phyloP scores from a whole-genome alignment of 208 protist genomes.

The Porcisia hertigi region DNA sequence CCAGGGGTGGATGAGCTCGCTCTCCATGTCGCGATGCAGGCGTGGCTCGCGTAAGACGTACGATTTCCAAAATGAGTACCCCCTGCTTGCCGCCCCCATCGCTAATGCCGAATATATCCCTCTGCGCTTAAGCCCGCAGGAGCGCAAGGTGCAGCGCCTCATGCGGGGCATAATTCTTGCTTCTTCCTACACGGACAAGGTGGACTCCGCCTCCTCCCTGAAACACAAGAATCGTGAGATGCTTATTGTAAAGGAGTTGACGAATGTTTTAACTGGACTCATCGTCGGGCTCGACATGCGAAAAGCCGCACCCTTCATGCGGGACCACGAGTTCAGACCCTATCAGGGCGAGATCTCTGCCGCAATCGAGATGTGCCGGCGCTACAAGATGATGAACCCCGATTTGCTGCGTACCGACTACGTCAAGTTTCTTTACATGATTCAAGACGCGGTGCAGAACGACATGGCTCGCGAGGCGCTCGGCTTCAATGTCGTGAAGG shows the following conservation, averaged over 20 bases:
- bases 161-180: constrained; percentile 86
- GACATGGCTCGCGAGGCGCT: constrained; percentile 68
- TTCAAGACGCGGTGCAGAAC: constrained; percentile 88
- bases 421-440: constrained; percentile 93
- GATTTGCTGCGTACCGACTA: constrained; percentile 93
- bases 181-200: constrained; percentile 92
- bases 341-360: constrained; percentile 68
- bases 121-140: constrained; percentile 73
- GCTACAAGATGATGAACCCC: constrained; percentile 96
- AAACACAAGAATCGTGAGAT: constrained; percentile 64
- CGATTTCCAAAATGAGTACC: constrained; percentile 65
- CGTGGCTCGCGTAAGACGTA: constrained; percentile 25
- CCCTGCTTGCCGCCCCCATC: constrained; percentile 75
- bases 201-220: constrained; percentile 66
- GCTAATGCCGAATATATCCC: constrained; percentile 84
- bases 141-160: constrained; percentile 90
- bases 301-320: constrained; percentile 54
- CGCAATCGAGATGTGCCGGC: constrained; percentile 82
- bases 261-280: constrained; percentile 79
- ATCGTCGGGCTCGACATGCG: constrained; percentile 78
- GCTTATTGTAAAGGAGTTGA: constrained; percentile 81
- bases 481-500: constrained; percentile 72
- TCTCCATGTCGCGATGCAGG: constrained; percentile 33
- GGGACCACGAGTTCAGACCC: constrained; percentile 64
- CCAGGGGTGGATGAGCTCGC: constrained; percentile 29